These are phyloP conservation scores for Fusarium duplospermum DNA, from an alignment of 2,329 filamentous ascomycete genomes.

Conservation along the genomic window DNA sequence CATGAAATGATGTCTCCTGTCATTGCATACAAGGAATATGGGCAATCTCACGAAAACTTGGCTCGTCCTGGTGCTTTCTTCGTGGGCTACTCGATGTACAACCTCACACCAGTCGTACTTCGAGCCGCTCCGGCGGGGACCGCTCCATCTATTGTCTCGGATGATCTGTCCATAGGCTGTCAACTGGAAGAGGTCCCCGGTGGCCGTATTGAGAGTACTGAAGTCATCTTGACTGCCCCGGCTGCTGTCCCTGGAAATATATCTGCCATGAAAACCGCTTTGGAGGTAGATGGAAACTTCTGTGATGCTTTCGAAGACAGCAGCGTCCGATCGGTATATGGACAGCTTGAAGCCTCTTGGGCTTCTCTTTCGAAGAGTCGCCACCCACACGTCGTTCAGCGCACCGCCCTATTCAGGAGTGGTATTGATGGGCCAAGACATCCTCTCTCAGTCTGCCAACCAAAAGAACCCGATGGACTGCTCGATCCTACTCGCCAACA, in stretches of 20 bases:
- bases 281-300: not conserved
- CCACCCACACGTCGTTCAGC: not conserved
- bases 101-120: not conserved
- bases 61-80: not conserved
- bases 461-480: not conserved
- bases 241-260: not conserved
- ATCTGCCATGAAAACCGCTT: not conserved
- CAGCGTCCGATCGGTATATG: not conserved
- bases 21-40: not conserved
- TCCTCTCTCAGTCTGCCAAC: not conserved
- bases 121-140: not conserved
- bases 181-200: not conserved
- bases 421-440: not conserved
- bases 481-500: not conserved
- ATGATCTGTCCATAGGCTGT: not conserved
- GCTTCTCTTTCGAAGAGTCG: not conserved
- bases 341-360: not conserved
- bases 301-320: not conserved
- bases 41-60: not conserved
- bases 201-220: not conserved
- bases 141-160: not conserved
- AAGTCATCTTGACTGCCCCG: not conserved
- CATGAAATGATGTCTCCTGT: not conserved
- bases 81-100: not conserved
- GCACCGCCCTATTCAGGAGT: not conserved